Conservation (phyloP, 805 yeast species). For the Cephaloascus fragrans region DNA sequence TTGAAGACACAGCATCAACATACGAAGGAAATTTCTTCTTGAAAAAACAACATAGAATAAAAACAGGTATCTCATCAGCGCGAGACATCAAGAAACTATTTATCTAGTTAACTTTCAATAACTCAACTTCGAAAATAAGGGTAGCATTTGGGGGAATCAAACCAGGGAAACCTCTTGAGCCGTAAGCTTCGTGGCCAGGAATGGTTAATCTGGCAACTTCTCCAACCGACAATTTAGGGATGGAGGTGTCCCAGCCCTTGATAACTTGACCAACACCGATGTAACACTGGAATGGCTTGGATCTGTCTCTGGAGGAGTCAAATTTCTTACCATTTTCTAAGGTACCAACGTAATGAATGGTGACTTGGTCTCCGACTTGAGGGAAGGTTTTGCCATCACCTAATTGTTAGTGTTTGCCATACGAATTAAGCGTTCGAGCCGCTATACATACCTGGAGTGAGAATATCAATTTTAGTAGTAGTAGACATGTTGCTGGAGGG, state of each 20-base stretch:
- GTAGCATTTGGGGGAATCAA: conserved; percentile 95
- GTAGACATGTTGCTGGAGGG: not conserved
- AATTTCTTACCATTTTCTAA: conserved; percentile 92
- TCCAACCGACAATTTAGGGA: conserved; percentile 87
- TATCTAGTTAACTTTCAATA: conserved; percentile 46
- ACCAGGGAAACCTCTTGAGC: conserved; percentile 93
- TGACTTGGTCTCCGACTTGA: conserved; percentile 74
- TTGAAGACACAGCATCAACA: too few species aligned
- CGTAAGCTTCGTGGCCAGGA: conserved; percentile 91
- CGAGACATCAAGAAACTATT: too few species aligned
- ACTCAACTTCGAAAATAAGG: conserved; percentile 76
- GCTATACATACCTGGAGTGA: conserved; percentile 7
- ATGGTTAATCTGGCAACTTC: conserved; percentile 88
- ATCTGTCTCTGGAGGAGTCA: conserved; percentile 92
- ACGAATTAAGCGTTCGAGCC: not conserved
- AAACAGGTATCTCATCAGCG: too few species aligned
- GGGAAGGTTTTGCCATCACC: conserved; percentile 90
- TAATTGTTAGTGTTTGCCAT: conserved; percentile 8
- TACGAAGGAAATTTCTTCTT: too few species aligned
- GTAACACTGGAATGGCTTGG: conserved; percentile 87
- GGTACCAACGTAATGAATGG: conserved; percentile 94
- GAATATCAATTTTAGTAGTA: conserved; percentile 4
- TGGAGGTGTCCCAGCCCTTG: conserved; percentile 94
- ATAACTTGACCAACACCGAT: conserved; percentile 97
- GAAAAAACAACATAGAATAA: too few species aligned